phyloP scores from a whole-genome alignment of 805 yeast species.

The Ogataea ramenticola region DNA sequence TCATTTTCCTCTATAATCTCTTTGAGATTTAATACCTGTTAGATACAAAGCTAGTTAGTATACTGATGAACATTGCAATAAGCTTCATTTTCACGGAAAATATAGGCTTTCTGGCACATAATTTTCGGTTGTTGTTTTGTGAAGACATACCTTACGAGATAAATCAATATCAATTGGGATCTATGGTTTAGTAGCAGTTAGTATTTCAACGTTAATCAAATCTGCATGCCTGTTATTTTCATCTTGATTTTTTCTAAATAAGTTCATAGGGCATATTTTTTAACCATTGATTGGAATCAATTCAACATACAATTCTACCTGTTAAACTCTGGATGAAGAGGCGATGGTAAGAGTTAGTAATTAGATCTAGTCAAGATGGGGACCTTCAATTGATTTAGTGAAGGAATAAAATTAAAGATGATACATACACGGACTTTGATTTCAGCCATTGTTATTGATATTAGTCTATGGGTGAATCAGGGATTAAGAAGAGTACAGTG shows the following conservation, averaged over 20 bases:
- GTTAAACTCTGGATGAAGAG: constrained; percentile 60
- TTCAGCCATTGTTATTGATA: constrained; percentile 13
- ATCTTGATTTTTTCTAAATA: no score
- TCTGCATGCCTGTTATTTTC: no score
- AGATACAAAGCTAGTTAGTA: not conserved
- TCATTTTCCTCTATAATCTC: constrained; percentile 93
- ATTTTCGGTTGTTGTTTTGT: no score
- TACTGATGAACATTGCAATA: no score
- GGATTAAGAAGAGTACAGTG: no score
- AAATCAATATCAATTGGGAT: constrained; percentile 72
- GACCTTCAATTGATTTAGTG: no score
- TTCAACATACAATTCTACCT: constrained; percentile 57
- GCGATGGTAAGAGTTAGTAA: no score
- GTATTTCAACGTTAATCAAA: not conserved
- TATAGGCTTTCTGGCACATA: no score
- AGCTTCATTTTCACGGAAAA: no score
- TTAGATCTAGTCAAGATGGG: not conserved
- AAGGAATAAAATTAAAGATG: no score
- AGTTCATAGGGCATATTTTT: no score
- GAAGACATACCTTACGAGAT: constrained; percentile 43
- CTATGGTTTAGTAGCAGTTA: constrained; percentile 18
- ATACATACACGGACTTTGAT: constrained; percentile 26
- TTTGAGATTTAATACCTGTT: constrained; percentile 50
- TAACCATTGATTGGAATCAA: not conserved
- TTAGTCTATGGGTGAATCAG: no score